These are phyloP conservation scores for Sporobolomyces roseus DNA, from an alignment of 768 basidiomycete genomes.

Conservation along the genomic window DNA sequence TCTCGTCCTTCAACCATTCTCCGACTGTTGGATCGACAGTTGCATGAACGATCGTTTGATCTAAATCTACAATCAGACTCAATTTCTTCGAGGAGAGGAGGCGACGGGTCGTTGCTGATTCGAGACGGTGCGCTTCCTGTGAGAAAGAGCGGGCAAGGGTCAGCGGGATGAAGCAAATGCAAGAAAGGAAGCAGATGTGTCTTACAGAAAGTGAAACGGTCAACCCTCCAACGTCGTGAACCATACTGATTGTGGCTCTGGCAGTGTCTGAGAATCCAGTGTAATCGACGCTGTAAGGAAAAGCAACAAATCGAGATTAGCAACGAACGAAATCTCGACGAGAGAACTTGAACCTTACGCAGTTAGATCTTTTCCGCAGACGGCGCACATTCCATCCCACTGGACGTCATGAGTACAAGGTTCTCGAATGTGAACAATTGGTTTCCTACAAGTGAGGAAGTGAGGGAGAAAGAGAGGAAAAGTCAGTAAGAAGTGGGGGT, in stretches of 20 bases:
- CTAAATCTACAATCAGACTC: slow-evolving; percentile 94
- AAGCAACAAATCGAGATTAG: too few relatives aligned
- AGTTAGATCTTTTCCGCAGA: slow-evolving; percentile 95
- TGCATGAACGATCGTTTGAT: slow-evolving; percentile 98
- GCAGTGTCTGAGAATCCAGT: slow-evolving; percentile 80
- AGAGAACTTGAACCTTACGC: slow-evolving; percentile 56
- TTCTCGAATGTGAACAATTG: slow-evolving; percentile 63
- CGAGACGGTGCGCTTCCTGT: slow-evolving; percentile 79
- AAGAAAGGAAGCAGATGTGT: neutral
- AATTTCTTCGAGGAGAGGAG: slow-evolving; percentile 73
- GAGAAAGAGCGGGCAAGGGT: neutral
- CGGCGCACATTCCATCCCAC: slow-evolving; percentile 80
- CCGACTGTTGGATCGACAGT: slow-evolving; percentile 98
- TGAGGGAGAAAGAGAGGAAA: neutral
- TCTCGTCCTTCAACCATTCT: slow-evolving; percentile 82
- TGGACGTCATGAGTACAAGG: slow-evolving; percentile 97
- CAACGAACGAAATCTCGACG: too few relatives aligned
- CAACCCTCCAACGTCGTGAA: slow-evolving; percentile 64
- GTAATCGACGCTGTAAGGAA: slow-evolving; percentile 64
- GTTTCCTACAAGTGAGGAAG: slow-evolving; percentile 37
- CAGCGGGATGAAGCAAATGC: neutral
- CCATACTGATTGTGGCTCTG: slow-evolving; percentile 87
- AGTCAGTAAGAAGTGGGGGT: neutral
- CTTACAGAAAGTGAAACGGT: slow-evolving; percentile 30
- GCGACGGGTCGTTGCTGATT: slow-evolving; percentile 72